These are phyloP conservation scores for Madurella fahalii DNA, from an alignment of 2,329 filamentous ascomycete species.

Conservation along the genomic window DNA sequence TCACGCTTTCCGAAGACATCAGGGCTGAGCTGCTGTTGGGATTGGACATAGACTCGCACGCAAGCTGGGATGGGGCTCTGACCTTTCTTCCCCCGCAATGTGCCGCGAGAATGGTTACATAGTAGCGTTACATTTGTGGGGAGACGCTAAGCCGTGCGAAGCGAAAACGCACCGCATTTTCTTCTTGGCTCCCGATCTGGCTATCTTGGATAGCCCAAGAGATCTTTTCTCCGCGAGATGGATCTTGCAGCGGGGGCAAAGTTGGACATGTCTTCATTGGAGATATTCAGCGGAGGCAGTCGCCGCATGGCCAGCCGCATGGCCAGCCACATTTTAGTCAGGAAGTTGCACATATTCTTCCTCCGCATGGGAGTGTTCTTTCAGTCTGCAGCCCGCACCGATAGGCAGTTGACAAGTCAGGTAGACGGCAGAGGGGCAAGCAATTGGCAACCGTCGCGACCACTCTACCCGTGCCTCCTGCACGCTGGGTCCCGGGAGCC, in stretches of 20 bases:
- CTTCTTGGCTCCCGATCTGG: too few relatives aligned
- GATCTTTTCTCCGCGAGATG: not conserved
- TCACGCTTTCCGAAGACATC: not conserved
- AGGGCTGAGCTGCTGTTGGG: not conserved
- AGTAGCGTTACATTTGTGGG: conserved; percentile 11
- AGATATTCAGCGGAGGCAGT: too few relatives aligned
- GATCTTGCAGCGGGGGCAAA: too few relatives aligned
- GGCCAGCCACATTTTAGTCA: too few relatives aligned
- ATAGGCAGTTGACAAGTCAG: not conserved
- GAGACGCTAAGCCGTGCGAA: not conserved
- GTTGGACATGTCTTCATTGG: too few relatives aligned
- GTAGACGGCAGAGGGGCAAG: not conserved
- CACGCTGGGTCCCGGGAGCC: not conserved
- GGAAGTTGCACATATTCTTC: too few relatives aligned
- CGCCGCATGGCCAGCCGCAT: too few relatives aligned
- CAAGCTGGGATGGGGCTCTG: not conserved
- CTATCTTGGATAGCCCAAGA: not conserved
- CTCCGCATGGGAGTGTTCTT: too few relatives aligned
- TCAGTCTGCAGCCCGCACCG: not conserved
- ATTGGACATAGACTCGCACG: not conserved
- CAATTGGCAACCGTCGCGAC: not conserved
- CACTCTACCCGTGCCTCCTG: not conserved
- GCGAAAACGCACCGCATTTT: too few relatives aligned
- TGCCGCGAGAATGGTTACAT: not conserved
- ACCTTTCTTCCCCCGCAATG: conserved; percentile 7